Percentiles rank a stretch among this genome's conserved stretches.
Conservation (phyloP, 768 basidiomycete species). For the Lactifluus volemus region DNA sequence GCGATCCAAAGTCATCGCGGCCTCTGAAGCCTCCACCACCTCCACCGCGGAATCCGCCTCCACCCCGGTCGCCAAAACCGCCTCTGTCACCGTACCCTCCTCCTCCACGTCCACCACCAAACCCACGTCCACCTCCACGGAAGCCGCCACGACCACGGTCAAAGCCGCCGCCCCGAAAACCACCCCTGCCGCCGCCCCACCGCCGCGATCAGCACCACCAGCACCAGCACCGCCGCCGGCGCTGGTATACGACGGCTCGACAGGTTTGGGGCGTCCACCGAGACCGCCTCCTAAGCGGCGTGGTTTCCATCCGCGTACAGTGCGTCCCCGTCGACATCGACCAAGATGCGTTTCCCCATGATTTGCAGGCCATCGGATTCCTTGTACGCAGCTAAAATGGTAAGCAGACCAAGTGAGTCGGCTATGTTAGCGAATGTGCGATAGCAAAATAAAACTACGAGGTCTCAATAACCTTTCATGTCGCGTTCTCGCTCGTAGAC, state of each 20-base stretch:
- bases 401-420: constrained; percentile 21
- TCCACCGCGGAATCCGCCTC: constrained; percentile 23
- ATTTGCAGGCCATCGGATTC: constrained; percentile 96
- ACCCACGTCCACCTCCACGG: constrained; percentile 27
- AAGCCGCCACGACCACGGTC: constrained; percentile 24
- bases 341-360: constrained; percentile 91
- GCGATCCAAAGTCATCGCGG: constrained; percentile 19
- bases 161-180: constrained; percentile 27
- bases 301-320: constrained; percentile 98
- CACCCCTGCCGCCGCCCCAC: constrained; percentile 31
- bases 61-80: constrained; percentile 23
- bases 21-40: constrained; percentile 24
- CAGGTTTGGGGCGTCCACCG: constrained; percentile 93
- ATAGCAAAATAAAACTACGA: constrained; percentile 10
- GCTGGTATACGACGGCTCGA: constrained; percentile 31
- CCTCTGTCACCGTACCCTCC: constrained; percentile 26
- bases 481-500: constrained; percentile 97
- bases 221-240: no score
- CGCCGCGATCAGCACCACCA: constrained; percentile 19
- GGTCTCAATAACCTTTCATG: constrained; percentile 78
- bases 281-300: constrained; percentile 94
- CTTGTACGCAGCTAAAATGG: constrained; percentile 78
- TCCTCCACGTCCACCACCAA: constrained; percentile 23
- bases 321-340: constrained; percentile 98
- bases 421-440: constrained; percentile 19